These are phyloP conservation scores for Sporisorium reilianum DNA, from an alignment of 1,284 basidiomycete species.

Conservation along the genomic window DNA sequence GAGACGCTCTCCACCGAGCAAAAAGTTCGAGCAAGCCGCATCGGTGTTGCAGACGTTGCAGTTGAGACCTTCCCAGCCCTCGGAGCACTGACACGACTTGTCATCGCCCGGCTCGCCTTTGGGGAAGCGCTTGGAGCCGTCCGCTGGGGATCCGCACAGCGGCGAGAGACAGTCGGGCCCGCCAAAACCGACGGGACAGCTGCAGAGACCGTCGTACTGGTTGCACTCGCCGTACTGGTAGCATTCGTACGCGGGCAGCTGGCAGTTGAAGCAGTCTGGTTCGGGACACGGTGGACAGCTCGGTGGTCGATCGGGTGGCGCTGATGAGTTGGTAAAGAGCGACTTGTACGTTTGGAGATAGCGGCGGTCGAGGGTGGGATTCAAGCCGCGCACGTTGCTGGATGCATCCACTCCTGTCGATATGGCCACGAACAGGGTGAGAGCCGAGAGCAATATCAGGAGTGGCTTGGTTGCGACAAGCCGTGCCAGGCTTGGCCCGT, in stretches of 20 bases:
- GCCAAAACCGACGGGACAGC: constrained; percentile 89
- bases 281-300: constrained; percentile 55
- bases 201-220: constrained; percentile 87
- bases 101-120: constrained; percentile 69
- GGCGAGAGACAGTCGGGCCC: constrained; percentile 85
- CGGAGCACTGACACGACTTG: constrained; percentile 83
- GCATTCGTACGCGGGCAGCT: constrained; percentile 57
- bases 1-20: constrained; percentile 55
- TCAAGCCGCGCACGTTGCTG: constrained; percentile 20
- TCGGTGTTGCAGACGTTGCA: constrained; percentile 72
- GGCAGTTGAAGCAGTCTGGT: constrained; percentile 62
- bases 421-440: background rate
- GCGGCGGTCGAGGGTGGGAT: constrained; percentile 19
- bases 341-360: constrained; percentile 34
- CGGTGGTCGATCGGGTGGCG: constrained; percentile 22
- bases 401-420: constrained; percentile 6
- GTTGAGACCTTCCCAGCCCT: constrained; percentile 94
- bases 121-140: constrained; percentile 80
- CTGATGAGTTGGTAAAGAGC: constrained; percentile 29
- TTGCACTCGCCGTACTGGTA: constrained; percentile 81
- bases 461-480: background rate
- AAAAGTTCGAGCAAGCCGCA: constrained; percentile 45
- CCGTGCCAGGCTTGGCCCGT: background rate
- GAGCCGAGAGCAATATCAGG: background rate
- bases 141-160: constrained; percentile 85